Evolutionary conservation across 192 early-diverging fungal genomes (phyloP).

Genomic region (Fimicolochytrium jonesii): DNA sequence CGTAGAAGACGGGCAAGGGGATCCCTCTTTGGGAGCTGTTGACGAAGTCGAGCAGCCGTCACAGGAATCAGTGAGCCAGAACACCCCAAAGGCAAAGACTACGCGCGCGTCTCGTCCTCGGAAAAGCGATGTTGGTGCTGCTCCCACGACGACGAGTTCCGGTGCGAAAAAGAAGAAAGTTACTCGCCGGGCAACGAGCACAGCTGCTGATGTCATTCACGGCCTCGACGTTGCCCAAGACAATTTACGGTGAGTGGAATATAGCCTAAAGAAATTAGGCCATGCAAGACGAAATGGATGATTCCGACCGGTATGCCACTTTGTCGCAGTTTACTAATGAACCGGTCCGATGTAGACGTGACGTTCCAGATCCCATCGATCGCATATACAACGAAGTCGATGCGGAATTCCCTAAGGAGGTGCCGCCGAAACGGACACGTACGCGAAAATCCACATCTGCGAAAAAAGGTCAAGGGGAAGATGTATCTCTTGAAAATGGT

Average conservation of each 20-base stretch:
- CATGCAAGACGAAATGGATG: background rate
- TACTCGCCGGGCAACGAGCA: background rate
- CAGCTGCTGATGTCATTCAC: background rate
- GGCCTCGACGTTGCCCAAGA: background rate
- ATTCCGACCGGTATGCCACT: background rate
- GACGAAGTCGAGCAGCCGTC: no score
- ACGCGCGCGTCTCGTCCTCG: no score
- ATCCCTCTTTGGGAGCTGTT: no score
- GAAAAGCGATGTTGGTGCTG: no score
- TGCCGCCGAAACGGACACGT: background rate
- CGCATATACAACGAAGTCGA: conserved; percentile 12
- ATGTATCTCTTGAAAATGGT: background rate
- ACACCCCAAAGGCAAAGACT: no score
- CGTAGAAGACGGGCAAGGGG: no score
- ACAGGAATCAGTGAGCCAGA: no score
- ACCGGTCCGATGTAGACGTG: background rate
- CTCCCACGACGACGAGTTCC: no score
- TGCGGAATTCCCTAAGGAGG: conserved; percentile 6
- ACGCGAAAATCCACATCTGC: background rate
- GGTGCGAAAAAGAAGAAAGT: no score
- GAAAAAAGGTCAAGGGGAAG: background rate
- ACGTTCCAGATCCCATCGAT: conserved; percentile 13
- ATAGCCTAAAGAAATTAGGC: background rate
- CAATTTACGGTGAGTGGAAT: background rate
- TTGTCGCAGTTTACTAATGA: background rate